Evolutionary conservation across 2,329 filamentous ascomycete genomes (phyloP), one percentile per base, ranked within the genome.

Genomic region (Leptosphaerulina australis): DNA sequence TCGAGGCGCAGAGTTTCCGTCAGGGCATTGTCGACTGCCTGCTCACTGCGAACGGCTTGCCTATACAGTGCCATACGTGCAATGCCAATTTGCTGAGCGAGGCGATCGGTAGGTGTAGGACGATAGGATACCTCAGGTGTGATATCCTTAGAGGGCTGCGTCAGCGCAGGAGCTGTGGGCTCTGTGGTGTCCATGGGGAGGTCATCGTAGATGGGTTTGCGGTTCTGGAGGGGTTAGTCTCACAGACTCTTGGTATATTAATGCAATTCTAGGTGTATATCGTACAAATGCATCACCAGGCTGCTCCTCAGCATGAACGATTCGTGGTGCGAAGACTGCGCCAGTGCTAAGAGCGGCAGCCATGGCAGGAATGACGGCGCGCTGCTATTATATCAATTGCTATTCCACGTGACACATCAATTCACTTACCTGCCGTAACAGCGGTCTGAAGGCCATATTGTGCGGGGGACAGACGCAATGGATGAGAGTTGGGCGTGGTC

Each of bases 101-200:
- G 84, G 39, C 91, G 88, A 75, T 96, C 92, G 59, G 94, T 97
- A 11, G 91, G 91, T 17, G 91, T 91, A 11, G 90, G 90, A 40
- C 61, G 65, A 57, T 71, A 71, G 33, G 61, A 40, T 24, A 59
- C 50, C 59, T 58, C 59, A 46, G 64, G 55, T 26, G 53, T 55
- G 14, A 66, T 63, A 44, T 64, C 63, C 22, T 65, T 46, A 45
- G 67, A 64, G 57, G 67, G 68, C 37, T 70, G 66, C 14, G 68
- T 54, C 56, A 74, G 67, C 30, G 53, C 44, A 28, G 58, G 55
- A 14, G 62, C 60, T 48, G 71, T 70, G 41, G 72, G 72, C 65
- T 68, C 69, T 58, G 72, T 61, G 59, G 66, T 60, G 59, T 70
- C 46, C 62, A 76, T 67, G 51, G 74, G 67, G 33, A 66, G 45